Evolutionary conservation across 768 basidiomycete species (phyloP).

Genomic region (Xerocomellus chrysenteron): DNA sequence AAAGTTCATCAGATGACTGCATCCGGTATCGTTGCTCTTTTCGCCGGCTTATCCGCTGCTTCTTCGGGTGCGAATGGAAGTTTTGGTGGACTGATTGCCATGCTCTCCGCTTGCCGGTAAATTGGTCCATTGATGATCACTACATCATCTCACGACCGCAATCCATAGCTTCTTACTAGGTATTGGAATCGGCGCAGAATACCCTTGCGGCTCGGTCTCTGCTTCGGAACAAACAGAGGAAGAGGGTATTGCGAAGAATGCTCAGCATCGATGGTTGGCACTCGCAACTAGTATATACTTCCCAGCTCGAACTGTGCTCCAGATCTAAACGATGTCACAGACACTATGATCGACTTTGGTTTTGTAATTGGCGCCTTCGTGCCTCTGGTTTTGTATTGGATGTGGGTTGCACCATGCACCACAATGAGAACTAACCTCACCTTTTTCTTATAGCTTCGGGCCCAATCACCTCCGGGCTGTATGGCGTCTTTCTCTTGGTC

Average conservation of each 20-base stretch:
- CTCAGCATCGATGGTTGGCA: conserved; percentile 85
- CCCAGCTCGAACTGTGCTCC: background rate
- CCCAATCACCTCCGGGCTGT: conserved; percentile 77
- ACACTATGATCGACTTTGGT: conserved; percentile 83
- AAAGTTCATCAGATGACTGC: conserved; percentile 61
- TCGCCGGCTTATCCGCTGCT: conserved; percentile 80
- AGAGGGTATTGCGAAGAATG: conserved; percentile 68
- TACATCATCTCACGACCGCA: background rate
- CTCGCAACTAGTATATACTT: conserved; percentile 76
- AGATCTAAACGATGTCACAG: conserved; percentile 34
- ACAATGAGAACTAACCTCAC: background rate
- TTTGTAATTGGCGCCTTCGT: conserved; percentile 81
- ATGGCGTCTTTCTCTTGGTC: conserved; percentile 84
- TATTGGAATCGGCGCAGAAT: conserved; percentile 85
- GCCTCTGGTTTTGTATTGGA: conserved; percentile 86
- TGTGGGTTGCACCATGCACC: conserved; percentile 45
- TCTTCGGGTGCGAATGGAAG: conserved; percentile 76
- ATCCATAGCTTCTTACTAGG: conserved; percentile 75
- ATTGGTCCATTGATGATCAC: conserved; percentile 4
- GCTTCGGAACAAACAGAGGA: conserved; percentile 91
- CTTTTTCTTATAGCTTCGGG: conserved; percentile 54
- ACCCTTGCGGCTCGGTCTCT: conserved; percentile 88
- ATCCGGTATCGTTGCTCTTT: conserved; percentile 79
- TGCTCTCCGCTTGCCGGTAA: conserved; percentile 78
- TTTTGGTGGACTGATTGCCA: conserved; percentile 67